Conservation (phyloP, 768 basidiomycete genomes). For the Tricholomella constricta region DNA sequence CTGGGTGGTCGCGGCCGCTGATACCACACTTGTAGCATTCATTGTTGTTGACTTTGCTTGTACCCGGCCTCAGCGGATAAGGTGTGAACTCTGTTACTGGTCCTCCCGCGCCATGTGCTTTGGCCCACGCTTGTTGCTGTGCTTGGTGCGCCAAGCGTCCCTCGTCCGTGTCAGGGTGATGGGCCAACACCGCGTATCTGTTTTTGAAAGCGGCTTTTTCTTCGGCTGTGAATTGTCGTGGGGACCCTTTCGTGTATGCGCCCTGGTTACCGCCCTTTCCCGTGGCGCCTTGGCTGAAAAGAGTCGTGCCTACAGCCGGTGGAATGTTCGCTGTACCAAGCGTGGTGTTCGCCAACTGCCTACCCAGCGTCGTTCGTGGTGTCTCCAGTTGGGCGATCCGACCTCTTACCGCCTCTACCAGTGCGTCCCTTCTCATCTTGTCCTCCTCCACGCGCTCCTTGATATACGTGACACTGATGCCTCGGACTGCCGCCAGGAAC, state of each 20-base stretch:
- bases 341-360: neutral
- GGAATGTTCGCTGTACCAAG: neutral
- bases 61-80: conserved; percentile 4
- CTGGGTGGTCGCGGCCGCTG: neutral
- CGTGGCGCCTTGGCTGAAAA: neutral
- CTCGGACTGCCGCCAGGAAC: neutral
- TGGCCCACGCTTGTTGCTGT: neutral
- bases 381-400: neutral
- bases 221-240: neutral
- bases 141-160: neutral
- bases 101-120: neutral
- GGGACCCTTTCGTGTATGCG: neutral
- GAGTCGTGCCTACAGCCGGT: neutral
- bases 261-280: too few species aligned
- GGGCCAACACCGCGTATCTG: neutral
- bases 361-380: neutral
- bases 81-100: neutral
- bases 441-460: neutral
- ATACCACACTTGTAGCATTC: conserved; percentile 4
- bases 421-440: too few species aligned
- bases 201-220: neutral
- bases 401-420: neutral
- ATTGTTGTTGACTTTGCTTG: neutral
- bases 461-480: neutral
- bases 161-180: neutral